Evolutionary conservation across 805 yeast genomes (phyloP).

Genomic region (Brettanomyces sp.): DNA sequence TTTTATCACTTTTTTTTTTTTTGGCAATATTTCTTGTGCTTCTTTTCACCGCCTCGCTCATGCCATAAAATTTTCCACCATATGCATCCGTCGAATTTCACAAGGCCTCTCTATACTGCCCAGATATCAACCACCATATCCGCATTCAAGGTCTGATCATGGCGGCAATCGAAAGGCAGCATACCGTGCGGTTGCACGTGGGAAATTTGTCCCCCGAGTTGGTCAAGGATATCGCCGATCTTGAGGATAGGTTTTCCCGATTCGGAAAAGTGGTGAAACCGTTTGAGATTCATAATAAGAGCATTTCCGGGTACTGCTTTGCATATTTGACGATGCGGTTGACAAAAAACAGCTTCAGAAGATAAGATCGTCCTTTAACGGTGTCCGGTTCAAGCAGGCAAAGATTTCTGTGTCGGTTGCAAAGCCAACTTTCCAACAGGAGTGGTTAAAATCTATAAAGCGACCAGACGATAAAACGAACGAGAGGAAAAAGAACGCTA

Average conservation of each 20-base stretch:
- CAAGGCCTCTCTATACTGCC: too few species aligned
- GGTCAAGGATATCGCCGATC: constrained; percentile 32
- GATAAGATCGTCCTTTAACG: constrained; percentile 52
- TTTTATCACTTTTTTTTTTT: too few species aligned
- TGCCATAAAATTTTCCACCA: too few species aligned
- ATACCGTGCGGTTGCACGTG: constrained; percentile 36
- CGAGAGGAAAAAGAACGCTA: constrained; percentile 22
- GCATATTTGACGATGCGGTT: constrained; percentile 61
- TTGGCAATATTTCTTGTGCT: neutral
- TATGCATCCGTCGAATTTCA: too few species aligned
- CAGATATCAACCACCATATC: too few species aligned
- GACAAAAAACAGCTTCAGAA: constrained; percentile 35
- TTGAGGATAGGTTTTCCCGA: constrained; percentile 47
- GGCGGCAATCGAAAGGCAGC: neutral
- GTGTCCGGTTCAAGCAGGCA: constrained; percentile 68
- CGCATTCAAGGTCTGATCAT: neutral
- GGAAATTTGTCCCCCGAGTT: constrained; percentile 57
- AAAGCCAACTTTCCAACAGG: constrained; percentile 38
- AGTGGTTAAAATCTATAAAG: constrained; percentile 37
- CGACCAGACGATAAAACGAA: constrained; percentile 29
- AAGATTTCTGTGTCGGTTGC: constrained; percentile 56
- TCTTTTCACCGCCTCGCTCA: neutral
- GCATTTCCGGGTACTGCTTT: constrained; percentile 43
- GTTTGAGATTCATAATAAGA: constrained; percentile 48
- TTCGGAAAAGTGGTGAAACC: constrained; percentile 47